A percentile compares a stretch with the other conserved stretches of the same genome.
Evolutionary conservation across 2,329 filamentous ascomycete species (phyloP).

Genomic region (Penicillium sp.): DNA sequence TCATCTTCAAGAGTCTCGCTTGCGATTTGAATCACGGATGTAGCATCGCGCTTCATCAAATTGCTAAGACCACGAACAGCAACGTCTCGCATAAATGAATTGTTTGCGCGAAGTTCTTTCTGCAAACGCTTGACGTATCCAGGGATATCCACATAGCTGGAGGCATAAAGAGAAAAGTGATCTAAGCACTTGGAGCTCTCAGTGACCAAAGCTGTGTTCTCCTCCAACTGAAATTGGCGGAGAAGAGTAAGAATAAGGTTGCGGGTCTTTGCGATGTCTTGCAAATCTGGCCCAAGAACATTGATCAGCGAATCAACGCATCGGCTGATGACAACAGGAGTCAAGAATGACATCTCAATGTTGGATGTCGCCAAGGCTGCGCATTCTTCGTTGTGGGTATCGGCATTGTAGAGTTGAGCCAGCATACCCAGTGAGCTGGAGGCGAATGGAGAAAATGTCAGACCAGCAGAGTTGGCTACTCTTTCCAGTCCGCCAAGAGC

Average conservation of each 20-base stretch:
- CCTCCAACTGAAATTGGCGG: constrained; percentile 75
- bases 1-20: constrained; percentile 81
- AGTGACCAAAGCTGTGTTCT: constrained; percentile 67
- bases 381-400: constrained; percentile 86
- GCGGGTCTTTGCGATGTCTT: constrained; percentile 87
- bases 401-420: constrained; percentile 85
- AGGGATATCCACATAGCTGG: constrained; percentile 78
- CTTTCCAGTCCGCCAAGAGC: constrained; percentile 83
- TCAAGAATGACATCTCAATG: constrained; percentile 80
- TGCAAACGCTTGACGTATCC: constrained; percentile 84
- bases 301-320: constrained; percentile 96
- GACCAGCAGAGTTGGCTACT: constrained; percentile 85
- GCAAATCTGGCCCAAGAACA: constrained; percentile 89
- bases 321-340: constrained; percentile 77
- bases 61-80: constrained; percentile 89
- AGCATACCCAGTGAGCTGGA: constrained; percentile 90
- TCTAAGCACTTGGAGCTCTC: constrained; percentile 83
- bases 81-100: constrained; percentile 69
- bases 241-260: constrained; percentile 88
- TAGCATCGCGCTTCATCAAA: constrained; percentile 88
- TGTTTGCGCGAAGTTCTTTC: constrained; percentile 68
- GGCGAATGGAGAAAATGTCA: constrained; percentile 89
- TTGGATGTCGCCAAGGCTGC: constrained; percentile 81
- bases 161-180: constrained; percentile 88
- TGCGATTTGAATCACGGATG: constrained; percentile 75